These are phyloP conservation scores for Dipteronia dyeriana DNA, from an alignment of 345 rosid species.

Conservation along the genomic window DNA sequence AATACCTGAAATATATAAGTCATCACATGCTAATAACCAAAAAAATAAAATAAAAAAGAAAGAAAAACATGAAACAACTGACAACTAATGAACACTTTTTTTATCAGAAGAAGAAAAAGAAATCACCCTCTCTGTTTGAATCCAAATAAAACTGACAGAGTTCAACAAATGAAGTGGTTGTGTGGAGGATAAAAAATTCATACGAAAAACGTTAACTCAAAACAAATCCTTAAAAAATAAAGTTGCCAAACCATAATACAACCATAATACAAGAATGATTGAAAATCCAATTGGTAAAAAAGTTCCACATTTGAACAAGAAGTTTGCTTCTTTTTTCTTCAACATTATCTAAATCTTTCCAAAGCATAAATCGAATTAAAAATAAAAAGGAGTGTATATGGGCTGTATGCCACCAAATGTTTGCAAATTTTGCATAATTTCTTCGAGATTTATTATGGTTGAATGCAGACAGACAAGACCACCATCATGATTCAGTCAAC, in stretches of 20 bases:
- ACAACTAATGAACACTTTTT: too few relatives aligned
- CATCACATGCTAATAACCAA: neutral
- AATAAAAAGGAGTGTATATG: too few relatives aligned
- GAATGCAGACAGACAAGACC: neutral
- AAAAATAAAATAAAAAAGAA: neutral
- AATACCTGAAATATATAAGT: constrained; percentile 62
- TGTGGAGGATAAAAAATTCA: too few relatives aligned
- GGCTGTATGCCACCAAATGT: too few relatives aligned
- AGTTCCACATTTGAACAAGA: neutral
- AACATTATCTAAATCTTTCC: neutral
- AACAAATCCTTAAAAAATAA: neutral
- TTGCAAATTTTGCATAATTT: neutral
- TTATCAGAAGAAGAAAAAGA: too few relatives aligned
- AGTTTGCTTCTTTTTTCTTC: neutral
- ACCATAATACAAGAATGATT: neutral
- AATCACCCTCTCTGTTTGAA: neutral
- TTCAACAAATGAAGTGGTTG: neutral
- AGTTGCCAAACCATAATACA: neutral
- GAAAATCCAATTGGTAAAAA: neutral
- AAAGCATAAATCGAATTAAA: too few relatives aligned
- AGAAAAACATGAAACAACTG: neutral
- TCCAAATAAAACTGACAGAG: neutral
- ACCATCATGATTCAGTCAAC: neutral
- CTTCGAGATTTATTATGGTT: neutral
- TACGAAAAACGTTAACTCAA: too few relatives aligned